Evolutionary conservation across 176 grass and related monocot genomes (phyloP).

Genomic region (Eragrostis curvula): DNA sequence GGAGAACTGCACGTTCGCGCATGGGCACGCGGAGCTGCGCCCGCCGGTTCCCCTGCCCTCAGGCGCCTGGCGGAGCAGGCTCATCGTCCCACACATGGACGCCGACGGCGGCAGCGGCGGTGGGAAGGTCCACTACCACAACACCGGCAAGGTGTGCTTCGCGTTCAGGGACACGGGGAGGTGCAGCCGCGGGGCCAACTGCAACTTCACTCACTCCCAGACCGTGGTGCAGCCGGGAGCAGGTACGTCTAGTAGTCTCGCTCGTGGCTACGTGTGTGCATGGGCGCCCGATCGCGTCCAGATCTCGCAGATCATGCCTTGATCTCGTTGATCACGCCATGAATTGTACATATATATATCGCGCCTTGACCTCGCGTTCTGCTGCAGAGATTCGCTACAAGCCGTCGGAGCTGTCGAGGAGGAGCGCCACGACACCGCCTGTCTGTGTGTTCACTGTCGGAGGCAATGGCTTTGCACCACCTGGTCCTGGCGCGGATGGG

Average conservation of each 20-base stretch:
- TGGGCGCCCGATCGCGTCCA: constrained; percentile 32
- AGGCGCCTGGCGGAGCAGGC: neutral
- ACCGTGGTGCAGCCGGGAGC: neutral
- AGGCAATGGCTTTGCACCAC: neutral
- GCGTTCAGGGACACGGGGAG: constrained; percentile 41
- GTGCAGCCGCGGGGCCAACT: constrained; percentile 46
- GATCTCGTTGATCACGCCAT: neutral
- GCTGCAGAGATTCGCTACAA: constrained; percentile 7
- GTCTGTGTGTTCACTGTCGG: neutral
- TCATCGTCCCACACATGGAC: neutral
- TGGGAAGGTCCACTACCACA: neutral
- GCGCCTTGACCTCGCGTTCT: neutral
- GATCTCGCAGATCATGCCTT: constrained; percentile 22
- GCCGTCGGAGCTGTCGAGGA: neutral
- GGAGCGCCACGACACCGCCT: constrained; percentile 1
- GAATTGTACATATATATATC: constrained; percentile 33
- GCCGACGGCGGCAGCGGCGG: too few relatives aligned
- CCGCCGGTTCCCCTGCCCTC: neutral
- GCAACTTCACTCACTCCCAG: constrained; percentile 43
- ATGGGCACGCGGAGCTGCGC: constrained; percentile 57
- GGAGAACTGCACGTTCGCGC: constrained; percentile 59
- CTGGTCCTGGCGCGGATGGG: neutral
- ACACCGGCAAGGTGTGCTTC: constrained; percentile 39
- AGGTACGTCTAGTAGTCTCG: neutral
- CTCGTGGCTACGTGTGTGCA: constrained; percentile 39